Base-by-base conservation (phyloP, 106 monocot genomes). In the Xerophyta viscosa region DNA sequence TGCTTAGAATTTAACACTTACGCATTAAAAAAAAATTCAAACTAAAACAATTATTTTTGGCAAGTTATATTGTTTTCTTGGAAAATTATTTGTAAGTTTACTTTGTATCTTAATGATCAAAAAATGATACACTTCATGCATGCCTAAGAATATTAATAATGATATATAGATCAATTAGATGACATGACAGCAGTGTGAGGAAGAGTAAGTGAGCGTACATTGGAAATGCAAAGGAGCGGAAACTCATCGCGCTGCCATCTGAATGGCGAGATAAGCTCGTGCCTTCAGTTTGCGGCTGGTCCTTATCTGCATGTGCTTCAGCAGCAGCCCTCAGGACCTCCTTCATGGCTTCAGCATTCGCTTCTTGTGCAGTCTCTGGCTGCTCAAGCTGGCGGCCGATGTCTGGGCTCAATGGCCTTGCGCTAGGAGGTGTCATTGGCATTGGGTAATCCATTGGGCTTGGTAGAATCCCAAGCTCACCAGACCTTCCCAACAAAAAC, bases 221-320 rank as follows among this genome's bases (percentile, higher is more conserved):
- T 37, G 85, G 79, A 50, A 85, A 85, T 20, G 79, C 79, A n/a
- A 77, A 82, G 15, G 82, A 82, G 4, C 55, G 53, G 58, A 78
- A 72, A 52, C 82, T 82, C 4, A 65, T 57, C 8, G 41, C 28
- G 46, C 85, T 85, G n/a, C 65, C 65, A 46, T 76, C 76, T 0
- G 79, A 85, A 27, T 50, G 71, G 1, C 65, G 27, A 20, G 85
- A 80, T 20, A 44, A 24, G 27, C 68, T 75, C 7, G 60, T 8
- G 33, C 24, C 30, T 27, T 18, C 58, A 18, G 21, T 30, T 22
- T 3, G 39, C 1, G 39, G 15, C 6, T 39, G 10, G 39, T 39
- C 15, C 1, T 27, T 37, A 3, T 20, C 58, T 31, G 24, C 37
- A 15, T 65, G 48, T 4, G 37, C 61, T 31, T 66, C 54, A 18